These are phyloP conservation scores for Fusarium lyarnte DNA, from an alignment of 2,329 filamentous ascomycete species.

Conservation along the genomic window DNA sequence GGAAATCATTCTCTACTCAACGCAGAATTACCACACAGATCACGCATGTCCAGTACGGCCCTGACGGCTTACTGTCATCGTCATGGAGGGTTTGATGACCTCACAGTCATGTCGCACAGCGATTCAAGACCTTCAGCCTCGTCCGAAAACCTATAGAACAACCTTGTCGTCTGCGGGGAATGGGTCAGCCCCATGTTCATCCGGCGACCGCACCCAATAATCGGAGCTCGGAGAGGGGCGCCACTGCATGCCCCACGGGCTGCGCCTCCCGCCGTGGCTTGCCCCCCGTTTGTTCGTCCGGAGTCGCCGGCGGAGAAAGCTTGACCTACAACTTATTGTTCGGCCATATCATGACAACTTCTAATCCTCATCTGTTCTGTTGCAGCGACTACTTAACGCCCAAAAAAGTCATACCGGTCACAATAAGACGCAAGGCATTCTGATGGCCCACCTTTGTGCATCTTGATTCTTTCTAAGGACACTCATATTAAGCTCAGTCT, in stretches of 20 bases:
- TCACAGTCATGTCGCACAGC: conserved; percentile 23
- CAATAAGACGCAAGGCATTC: conserved; percentile 23
- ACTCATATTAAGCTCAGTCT: conserved; percentile 18
- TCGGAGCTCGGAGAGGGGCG: conserved; percentile 28
- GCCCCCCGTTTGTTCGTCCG: conserved; percentile 35
- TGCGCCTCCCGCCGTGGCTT: conserved; percentile 48
- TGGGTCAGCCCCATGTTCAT: conserved; percentile 21
- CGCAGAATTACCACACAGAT: conserved; percentile 4
- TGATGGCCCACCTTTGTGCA: conserved; percentile 22
- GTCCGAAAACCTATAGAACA: conserved; percentile 6
- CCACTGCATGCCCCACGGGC: conserved; percentile 39
- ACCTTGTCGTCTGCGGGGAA: conserved; percentile 28
- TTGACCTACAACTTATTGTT: conserved; percentile 24
- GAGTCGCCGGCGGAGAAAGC: conserved; percentile 43
- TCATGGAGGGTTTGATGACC: conserved; percentile 37
- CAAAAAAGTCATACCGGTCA: conserved; percentile 3
- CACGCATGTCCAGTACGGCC: not conserved
- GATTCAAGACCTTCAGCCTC: conserved; percentile 33
- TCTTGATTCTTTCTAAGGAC: conserved; percentile 7
- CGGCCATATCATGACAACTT: conserved; percentile 37
- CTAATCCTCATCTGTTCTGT: conserved; percentile 35
- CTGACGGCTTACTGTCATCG: conserved; percentile 10
- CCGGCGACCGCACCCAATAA: conserved; percentile 28
- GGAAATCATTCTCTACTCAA: not conserved
- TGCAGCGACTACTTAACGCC: conserved; percentile 33